Evolutionary conservation across 192 early-diverging fungal genomes (phyloP).

Genomic region (Coemansia furcata): DNA sequence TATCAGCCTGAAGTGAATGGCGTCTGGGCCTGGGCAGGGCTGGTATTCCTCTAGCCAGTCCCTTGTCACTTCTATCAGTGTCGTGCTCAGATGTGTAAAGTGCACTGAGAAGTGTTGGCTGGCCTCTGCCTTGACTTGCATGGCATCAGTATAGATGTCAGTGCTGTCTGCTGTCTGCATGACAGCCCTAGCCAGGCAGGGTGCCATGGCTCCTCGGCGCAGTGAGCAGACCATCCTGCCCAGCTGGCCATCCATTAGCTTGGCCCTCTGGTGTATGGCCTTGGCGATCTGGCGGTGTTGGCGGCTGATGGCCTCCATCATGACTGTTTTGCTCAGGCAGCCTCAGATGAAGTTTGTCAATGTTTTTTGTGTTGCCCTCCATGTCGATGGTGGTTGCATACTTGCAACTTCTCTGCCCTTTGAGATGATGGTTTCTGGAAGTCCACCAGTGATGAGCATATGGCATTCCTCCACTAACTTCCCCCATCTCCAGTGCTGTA

Average conservation of each 20-base stretch:
- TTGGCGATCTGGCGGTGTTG: not conserved
- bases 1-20: not conserved
- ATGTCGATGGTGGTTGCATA: not conserved
- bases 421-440: not conserved
- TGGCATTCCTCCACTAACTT: not conserved
- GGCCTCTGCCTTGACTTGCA: no score
- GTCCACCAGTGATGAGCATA: not conserved
- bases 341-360: not conserved
- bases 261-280: not conserved
- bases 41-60: not conserved
- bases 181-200: not conserved
- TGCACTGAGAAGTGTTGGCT: no score
- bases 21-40: not conserved
- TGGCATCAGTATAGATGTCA: not conserved
- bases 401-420: not conserved
- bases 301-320: not conserved
- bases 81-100: not conserved
- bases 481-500: not conserved
- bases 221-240: not conserved
- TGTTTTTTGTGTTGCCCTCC: not conserved
- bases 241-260: not conserved
- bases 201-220: not conserved
- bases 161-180: not conserved
- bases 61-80: not conserved
- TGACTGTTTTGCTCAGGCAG: not conserved